Percentiles rank a stretch among this genome's conserved stretches.
These are phyloP conservation scores for Arthrocladium fulminans DNA, from an alignment of 2,329 filamentous ascomycete species.

Conservation along the genomic window DNA sequence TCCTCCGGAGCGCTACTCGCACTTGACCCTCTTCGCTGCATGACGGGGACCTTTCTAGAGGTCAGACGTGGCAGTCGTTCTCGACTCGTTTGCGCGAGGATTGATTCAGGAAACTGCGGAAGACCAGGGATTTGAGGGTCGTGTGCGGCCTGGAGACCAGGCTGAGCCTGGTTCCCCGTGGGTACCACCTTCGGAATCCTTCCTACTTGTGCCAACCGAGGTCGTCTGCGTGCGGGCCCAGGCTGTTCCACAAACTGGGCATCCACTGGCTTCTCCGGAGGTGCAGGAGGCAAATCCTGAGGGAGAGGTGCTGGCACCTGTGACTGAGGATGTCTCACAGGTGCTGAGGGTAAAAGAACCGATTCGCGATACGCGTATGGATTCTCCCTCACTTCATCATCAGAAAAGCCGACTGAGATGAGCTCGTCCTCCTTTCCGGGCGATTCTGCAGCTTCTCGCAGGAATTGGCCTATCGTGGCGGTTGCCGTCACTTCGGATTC, in stretches of 20 bases:
- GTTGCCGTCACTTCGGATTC: constrained; percentile 32
- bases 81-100: constrained; percentile 20
- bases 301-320: neutral
- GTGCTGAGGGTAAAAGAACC: constrained; percentile 8
- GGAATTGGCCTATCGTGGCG: constrained; percentile 38
- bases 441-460: constrained; percentile 32
- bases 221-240: constrained; percentile 14
- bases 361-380: constrained; percentile 6
- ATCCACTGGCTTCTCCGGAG: neutral
- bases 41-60: constrained; percentile 24
- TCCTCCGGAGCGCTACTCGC: neutral
- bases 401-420: constrained; percentile 8
- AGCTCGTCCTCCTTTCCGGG: constrained; percentile 13
- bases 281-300: constrained; percentile 1
- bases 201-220: constrained; percentile 56
- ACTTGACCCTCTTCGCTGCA: neutral
- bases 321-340: neutral
- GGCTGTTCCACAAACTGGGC: constrained; percentile 2
- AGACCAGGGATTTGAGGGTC: constrained; percentile 14
- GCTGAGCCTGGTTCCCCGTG: constrained; percentile 50
- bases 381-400: constrained; percentile 24
- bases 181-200: constrained; percentile 77
- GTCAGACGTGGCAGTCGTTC: constrained; percentile 29
- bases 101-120: neutral
- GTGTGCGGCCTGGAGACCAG: constrained; percentile 37